A percentile compares a stretch with the other conserved stretches of the same genome.
Conservation (phyloP, 2,329 filamentous ascomycete species). For the Fusarium buharicum region DNA sequence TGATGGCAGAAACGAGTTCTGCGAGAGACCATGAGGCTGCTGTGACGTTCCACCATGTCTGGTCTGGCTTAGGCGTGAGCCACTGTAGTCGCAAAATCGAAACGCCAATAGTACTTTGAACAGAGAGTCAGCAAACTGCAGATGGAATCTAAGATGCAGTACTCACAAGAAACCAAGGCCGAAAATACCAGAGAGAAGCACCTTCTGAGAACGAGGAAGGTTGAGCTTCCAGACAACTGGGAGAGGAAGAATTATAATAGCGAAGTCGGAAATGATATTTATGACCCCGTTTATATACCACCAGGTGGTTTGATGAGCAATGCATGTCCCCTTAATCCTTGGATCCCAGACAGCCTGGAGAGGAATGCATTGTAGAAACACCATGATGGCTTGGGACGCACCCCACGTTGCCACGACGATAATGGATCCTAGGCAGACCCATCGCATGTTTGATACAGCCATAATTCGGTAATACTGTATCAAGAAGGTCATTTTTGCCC, state of each 20-base stretch:
- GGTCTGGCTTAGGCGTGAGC: conserved; percentile 16
- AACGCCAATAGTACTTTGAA: conserved; percentile 22
- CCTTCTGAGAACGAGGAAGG: conserved; percentile 18
- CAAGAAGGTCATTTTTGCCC: conserved; percentile 30
- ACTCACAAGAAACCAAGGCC: conserved; percentile 33
- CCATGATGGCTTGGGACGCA: background rate
- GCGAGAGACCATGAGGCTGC: conserved; percentile 34
- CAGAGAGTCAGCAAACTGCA: rapidly evolving
- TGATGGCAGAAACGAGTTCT: conserved; percentile 33
- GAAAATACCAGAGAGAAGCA: conserved; percentile 23
- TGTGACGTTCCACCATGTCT: conserved; percentile 36
- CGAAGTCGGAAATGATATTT: conserved; percentile 30
- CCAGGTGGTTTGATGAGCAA: background rate
- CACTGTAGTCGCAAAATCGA: conserved; percentile 33
- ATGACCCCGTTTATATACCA: conserved; percentile 26
- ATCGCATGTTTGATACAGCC: conserved; percentile 21
- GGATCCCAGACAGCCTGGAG: conserved; percentile 27
- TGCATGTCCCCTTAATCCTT: conserved; percentile 13
- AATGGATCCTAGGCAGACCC: conserved; percentile 2
- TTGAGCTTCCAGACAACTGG: conserved; percentile 30
- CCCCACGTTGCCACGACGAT: conserved; percentile 9
- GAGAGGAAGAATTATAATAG: conserved; percentile 26
- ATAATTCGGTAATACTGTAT: conserved; percentile 37
- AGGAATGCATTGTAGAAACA: background rate
- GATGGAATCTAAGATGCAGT: rapidly evolving